These are phyloP conservation scores for Boehmeria nivea DNA, from an alignment of 306 rosid species.

Conservation along the genomic window DNA sequence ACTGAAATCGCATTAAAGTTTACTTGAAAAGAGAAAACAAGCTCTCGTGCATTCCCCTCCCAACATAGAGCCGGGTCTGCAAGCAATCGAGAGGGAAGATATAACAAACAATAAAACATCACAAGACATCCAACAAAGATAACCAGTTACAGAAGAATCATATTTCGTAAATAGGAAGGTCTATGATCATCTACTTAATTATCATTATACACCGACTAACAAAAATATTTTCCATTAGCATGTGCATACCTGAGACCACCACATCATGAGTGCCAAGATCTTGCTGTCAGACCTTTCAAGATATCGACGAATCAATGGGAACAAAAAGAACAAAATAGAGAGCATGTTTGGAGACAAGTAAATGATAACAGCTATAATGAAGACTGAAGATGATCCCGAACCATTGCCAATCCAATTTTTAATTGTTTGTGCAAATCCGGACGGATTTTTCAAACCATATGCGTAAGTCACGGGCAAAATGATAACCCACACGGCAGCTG, in stretches of 20 bases:
- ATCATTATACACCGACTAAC: no score
- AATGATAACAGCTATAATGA: conserved; percentile 73
- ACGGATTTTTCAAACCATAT: conserved; percentile 68
- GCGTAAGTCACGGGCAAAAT: conserved; percentile 87
- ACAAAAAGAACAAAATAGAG: conserved; percentile 60
- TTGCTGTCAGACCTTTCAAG: conserved; percentile 65
- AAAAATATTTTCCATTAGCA: conserved; percentile 16
- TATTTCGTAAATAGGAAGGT: no score
- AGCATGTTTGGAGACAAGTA: conserved; percentile 91
- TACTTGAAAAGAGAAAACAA: conserved; percentile 65
- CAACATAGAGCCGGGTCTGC: conserved; percentile 94
- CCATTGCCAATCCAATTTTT: conserved; percentile 86
- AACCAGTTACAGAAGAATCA: no score
- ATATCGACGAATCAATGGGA: conserved; percentile 71
- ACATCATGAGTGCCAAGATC: conserved; percentile 65
- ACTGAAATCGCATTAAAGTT: conserved; percentile 37
- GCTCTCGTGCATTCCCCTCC: conserved; percentile 99
- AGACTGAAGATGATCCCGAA: conserved; percentile 78
- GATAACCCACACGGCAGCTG: conserved; percentile 85
- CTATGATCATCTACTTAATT: no score
- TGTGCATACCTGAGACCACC: conserved; percentile 93
- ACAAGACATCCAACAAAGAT: no score
- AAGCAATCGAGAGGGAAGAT: no score
- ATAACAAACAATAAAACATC: no score
- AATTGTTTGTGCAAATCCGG: conserved; percentile 83